Conservation (phyloP, 495 filamentous ascomycete species). For the Barbatosphaeria neglecta region DNA sequence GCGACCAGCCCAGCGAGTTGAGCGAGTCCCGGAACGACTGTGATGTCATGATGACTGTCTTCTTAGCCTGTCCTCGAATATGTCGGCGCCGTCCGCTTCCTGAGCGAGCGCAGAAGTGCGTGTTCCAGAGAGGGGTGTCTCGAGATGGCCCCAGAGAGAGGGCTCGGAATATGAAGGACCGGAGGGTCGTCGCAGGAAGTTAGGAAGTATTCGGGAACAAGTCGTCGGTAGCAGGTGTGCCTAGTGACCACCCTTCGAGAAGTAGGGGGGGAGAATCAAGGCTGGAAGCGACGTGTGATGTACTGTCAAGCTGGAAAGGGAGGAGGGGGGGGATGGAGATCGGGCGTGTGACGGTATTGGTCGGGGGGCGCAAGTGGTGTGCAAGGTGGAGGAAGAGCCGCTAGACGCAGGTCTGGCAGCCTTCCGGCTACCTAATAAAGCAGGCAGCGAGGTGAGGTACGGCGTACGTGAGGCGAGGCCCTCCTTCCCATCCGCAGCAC, state of each 20-base stretch:
- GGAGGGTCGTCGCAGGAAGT: background rate
- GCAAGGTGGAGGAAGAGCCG: conserved; percentile 7
- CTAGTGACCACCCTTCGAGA: conserved; percentile 9
- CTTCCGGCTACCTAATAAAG: no score
- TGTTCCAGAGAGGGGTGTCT: no score
- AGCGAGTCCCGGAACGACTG: conserved; percentile 84
- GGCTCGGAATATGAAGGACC: background rate
- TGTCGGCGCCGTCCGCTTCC: background rate
- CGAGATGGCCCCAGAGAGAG: background rate
- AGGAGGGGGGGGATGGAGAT: conserved; percentile 4
- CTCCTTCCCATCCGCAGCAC: background rate
- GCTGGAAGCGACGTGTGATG: conserved; percentile 11
- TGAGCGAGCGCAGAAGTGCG: background rate
- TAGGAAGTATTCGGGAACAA: background rate
- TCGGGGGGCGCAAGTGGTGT: conserved; percentile 1
- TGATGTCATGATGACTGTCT: conserved; percentile 59
- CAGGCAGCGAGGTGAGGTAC: no score
- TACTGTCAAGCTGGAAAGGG: conserved; percentile 1
- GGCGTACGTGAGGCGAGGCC: background rate
- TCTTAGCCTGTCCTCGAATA: background rate
- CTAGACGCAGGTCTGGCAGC: background rate
- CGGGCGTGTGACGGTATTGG: conserved; percentile 7
- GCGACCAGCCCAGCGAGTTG: conserved; percentile 90
- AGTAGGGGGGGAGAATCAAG: conserved; percentile 6
- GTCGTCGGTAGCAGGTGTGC: conserved; percentile 3